These are phyloP conservation scores for Coemansia sp. DNA, from an alignment of 192 early-diverging fungal species.

Conservation along the genomic window DNA sequence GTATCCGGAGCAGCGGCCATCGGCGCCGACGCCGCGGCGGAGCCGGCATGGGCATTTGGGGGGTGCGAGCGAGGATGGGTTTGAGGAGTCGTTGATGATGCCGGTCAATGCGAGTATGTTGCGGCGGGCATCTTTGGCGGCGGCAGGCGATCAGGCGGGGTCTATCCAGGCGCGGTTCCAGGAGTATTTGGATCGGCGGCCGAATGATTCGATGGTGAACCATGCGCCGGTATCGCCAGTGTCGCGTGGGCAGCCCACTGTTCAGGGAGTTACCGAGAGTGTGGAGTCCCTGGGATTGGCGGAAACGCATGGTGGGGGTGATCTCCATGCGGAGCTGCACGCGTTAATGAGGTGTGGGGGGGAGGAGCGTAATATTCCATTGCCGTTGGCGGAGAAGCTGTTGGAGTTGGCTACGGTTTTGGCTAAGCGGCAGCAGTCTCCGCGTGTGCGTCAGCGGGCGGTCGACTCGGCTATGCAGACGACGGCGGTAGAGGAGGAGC, in stretches of 20 bases:
- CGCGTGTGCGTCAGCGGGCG: background rate
- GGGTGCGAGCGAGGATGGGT: too few relatives aligned
- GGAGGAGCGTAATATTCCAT: constrained; percentile 5
- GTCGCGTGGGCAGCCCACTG: too few relatives aligned
- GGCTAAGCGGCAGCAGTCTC: background rate
- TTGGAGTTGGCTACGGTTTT: constrained; percentile 16
- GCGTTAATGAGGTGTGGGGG: background rate
- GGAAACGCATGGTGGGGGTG: too few relatives aligned
- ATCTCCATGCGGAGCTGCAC: too few relatives aligned
- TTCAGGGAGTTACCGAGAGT: too few relatives aligned
- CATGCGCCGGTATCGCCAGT: background rate
- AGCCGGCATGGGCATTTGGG: background rate
- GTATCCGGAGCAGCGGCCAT: constrained; percentile 7
- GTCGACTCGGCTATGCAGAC: constrained; percentile 14
- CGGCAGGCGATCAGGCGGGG: background rate
- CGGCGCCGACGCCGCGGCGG: constrained; percentile 39
- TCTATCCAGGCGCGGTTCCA: constrained; percentile 5
- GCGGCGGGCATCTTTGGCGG: too few relatives aligned
- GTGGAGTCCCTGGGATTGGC: too few relatives aligned
- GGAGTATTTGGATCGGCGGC: constrained; percentile 10
- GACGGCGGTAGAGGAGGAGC: background rate
- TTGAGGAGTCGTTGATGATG: background rate
- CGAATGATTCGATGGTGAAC: constrained; percentile 8
- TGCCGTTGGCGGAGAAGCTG: constrained; percentile 27
- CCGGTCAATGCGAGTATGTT: too few relatives aligned